Percentiles rank a stretch among this genome's conserved stretches.
Evolutionary conservation across 2,329 filamentous ascomycete genomes (phyloP).

Genomic region (Pyrenophora tritici-repentis): DNA sequence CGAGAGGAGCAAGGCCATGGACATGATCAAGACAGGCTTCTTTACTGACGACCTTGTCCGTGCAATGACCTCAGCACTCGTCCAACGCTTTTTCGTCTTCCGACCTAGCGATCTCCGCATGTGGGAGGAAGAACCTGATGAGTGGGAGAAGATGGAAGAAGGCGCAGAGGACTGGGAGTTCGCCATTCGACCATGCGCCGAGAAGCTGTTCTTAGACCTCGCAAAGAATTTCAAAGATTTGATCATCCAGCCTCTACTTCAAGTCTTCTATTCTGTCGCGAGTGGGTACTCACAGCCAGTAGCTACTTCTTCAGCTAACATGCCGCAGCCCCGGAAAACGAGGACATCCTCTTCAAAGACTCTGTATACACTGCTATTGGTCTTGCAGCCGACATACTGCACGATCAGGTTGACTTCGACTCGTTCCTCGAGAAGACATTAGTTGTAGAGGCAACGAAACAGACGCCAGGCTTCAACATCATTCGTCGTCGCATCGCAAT

Average conservation of each 20-base stretch:
- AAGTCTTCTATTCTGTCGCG: constrained; percentile 80
- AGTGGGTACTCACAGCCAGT: constrained; percentile 52
- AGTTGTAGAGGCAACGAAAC: constrained; percentile 75
- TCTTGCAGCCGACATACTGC: constrained; percentile 76
- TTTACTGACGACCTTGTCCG: constrained; percentile 77
- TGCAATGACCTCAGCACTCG: constrained; percentile 80
- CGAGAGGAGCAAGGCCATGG: constrained; percentile 72
- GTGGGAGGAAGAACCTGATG: constrained; percentile 93
- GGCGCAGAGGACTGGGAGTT: constrained; percentile 84
- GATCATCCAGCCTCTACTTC: constrained; percentile 76
- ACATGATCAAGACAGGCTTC: constrained; percentile 72
- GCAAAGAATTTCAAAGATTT: constrained; percentile 86
- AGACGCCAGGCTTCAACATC: constrained; percentile 72
- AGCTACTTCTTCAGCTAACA: constrained; percentile 20
- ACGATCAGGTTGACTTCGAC: constrained; percentile 81
- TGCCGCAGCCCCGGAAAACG: constrained; percentile 58
- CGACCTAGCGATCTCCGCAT: constrained; percentile 81
- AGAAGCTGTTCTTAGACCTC: constrained; percentile 91
- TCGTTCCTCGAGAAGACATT: constrained; percentile 75
- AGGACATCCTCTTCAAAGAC: constrained; percentile 83
- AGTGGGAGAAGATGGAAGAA: constrained; percentile 92
- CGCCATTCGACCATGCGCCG: constrained; percentile 87
- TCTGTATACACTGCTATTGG: constrained; percentile 94
- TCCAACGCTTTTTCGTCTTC: constrained; percentile 88
- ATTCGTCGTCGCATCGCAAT: constrained; percentile 87